These are phyloP conservation scores for Lasiosphaeria miniovina DNA, from an alignment of 495 filamentous ascomycete genomes.

Conservation along the genomic window DNA sequence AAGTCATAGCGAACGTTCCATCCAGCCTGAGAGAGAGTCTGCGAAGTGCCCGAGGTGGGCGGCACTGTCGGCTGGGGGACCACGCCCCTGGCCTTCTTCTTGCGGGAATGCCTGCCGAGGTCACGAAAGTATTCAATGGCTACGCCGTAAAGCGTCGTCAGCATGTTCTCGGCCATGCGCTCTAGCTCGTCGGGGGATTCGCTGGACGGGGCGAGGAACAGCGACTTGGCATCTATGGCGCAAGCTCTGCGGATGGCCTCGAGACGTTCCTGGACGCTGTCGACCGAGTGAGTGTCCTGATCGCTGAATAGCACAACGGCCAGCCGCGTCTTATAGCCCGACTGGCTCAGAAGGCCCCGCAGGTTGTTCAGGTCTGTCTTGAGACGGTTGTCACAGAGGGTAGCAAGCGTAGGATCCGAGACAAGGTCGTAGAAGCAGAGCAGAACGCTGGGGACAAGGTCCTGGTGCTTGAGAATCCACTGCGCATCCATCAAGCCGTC, in stretches of 20 bases:
- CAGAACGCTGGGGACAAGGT: slow-evolving; percentile 73
- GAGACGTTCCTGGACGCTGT: slow-evolving; percentile 63
- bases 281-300: slow-evolving; percentile 55
- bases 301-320: slow-evolving; percentile 77
- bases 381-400: slow-evolving; percentile 76
- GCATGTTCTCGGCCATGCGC: slow-evolving; percentile 55
- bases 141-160: slow-evolving; percentile 61
- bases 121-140: slow-evolving; percentile 87
- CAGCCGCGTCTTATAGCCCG: slow-evolving; percentile 69
- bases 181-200: slow-evolving; percentile 57
- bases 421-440: slow-evolving; percentile 71
- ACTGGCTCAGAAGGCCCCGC: slow-evolving; percentile 60
- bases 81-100: slow-evolving; percentile 72
- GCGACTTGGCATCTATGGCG: slow-evolving; percentile 70
- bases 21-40: slow-evolving; percentile 74
- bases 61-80: slow-evolving; percentile 82
- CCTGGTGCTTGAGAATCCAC: slow-evolving; percentile 85
- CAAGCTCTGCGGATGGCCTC: slow-evolving; percentile 71
- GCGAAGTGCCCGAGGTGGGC: slow-evolving; percentile 75
- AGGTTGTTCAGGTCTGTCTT: slow-evolving; percentile 82
- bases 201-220: slow-evolving; percentile 57
- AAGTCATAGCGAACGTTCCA: slow-evolving; percentile 94
- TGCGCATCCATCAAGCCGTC: slow-evolving; percentile 78
- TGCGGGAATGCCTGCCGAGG: slow-evolving; percentile 78
- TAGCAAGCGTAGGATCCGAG: slow-evolving; percentile 65